These are phyloP conservation scores for Fusarium burgessii DNA, from an alignment of 2,329 filamentous ascomycete genomes.

Conservation along the genomic window DNA sequence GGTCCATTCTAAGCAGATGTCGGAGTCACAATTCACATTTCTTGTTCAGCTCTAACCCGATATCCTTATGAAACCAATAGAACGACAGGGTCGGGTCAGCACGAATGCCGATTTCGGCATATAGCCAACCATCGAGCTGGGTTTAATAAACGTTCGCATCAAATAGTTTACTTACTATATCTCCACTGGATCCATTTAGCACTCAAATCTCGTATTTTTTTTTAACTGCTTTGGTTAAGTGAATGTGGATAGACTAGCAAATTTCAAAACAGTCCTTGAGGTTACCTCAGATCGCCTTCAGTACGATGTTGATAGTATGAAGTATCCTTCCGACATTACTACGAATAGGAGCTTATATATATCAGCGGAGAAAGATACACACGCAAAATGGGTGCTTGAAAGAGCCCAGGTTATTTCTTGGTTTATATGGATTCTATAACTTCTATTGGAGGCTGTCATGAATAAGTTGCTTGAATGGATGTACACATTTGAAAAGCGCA, in stretches of 20 bases:
- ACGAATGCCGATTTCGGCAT: conserved; percentile 3
- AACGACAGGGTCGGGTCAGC: not conserved
- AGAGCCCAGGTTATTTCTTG: not conserved
- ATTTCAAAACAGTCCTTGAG: not conserved
- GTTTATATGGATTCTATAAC: no score
- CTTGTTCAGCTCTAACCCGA: not conserved
- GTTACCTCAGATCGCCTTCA: not conserved
- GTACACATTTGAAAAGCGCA: not conserved
- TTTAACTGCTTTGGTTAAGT: not conserved
- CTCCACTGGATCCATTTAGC: not conserved
- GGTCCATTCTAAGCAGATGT: not conserved
- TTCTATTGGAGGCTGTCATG: not conserved
- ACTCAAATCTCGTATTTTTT: not conserved
- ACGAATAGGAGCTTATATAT: no score
- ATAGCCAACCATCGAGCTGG: not conserved
- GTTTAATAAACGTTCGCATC: not conserved
- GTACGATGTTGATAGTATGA: not conserved
- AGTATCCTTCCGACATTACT: not conserved
- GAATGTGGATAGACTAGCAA: not conserved
- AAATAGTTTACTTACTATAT: not conserved
- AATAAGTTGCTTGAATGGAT: not conserved
- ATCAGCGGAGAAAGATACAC: no score
- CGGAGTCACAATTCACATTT: not conserved
- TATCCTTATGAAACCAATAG: not conserved
- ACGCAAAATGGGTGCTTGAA: not conserved